Evolutionary conservation across 805 yeast genomes (phyloP).

Genomic region (Metschnikowia kunwiensis): DNA sequence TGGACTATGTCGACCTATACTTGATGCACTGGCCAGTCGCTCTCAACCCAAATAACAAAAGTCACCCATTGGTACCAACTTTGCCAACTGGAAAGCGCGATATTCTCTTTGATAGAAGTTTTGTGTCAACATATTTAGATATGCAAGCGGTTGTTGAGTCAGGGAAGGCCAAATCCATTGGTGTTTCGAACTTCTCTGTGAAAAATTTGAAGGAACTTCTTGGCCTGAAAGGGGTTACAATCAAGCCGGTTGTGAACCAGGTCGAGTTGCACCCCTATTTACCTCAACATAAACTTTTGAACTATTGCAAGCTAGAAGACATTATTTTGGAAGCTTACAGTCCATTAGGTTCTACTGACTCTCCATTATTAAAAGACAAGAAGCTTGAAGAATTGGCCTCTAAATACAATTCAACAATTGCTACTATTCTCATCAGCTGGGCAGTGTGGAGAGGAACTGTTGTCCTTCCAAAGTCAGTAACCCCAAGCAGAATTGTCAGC

Average conservation of each 20-base stretch:
- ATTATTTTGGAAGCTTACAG: slow-evolving; percentile 71
- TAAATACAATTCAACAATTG: slow-evolving; percentile 42
- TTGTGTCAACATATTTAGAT: slow-evolving; percentile 57
- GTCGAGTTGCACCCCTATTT: slow-evolving; percentile 73
- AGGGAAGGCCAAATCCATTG: slow-evolving; percentile 62
- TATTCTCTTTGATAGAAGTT: slow-evolving; percentile 33
- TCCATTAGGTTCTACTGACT: slow-evolving; percentile 63
- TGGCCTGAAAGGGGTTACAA: slow-evolving; percentile 43
- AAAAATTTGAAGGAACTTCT: slow-evolving; percentile 51
- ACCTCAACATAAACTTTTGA: slow-evolving; percentile 59
- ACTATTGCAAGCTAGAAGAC: slow-evolving; percentile 49
- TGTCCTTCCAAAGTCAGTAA: slow-evolving; percentile 40
- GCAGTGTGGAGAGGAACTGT: slow-evolving; percentile 53
- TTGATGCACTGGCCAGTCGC: slow-evolving; percentile 83
- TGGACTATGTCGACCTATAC: slow-evolving; percentile 76
- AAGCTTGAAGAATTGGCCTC: slow-evolving; percentile 43
- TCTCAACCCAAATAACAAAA: slow-evolving; percentile 36
- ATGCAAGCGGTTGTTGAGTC: slow-evolving; percentile 55
- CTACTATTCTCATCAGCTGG: slow-evolving; percentile 57
- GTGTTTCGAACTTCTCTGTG: slow-evolving; percentile 70
- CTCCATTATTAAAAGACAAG: slow-evolving; percentile 49
- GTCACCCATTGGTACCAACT: slow-evolving; percentile 35
- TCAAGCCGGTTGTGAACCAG: slow-evolving; percentile 71
- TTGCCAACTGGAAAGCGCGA: slow-evolving; percentile 36
- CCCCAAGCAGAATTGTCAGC: slow-evolving; percentile 27